Evolutionary conservation across 2,329 filamentous ascomycete genomes (phyloP), one percentile per base, ranked within the genome.

Genomic region (Xylariomycetidae sp.): DNA sequence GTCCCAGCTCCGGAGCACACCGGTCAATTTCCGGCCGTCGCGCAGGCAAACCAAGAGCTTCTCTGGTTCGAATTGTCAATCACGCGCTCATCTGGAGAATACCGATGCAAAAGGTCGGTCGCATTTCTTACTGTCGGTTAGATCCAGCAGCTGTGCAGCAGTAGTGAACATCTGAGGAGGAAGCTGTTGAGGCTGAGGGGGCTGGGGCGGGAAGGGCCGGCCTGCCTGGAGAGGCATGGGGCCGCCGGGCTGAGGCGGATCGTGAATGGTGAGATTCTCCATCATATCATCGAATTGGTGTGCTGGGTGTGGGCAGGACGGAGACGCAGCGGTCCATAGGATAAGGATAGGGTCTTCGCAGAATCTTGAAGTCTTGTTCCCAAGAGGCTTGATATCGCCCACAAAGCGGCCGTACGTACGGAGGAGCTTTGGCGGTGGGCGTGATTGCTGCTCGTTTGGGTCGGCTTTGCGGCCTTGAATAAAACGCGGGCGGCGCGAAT

Each of bases 151-250:
- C 68, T 96, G 92, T 34, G 92, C 89, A 19, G 92, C 92, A 19
- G 92, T 98, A 13, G 92, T 94, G 66, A 98, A 98, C 83, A 96
- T 95, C 68, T 98, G 90, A 39, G 89, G 89, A 10, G 85, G 85
- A 24, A 90, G 68, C 61, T 86, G 83, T 43, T 70, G 63, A 29
- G 68, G 65, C 35, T 66, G 60, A 31, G 76, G 73, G 19, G 51
- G 5, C 30, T 30, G 9, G 38, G 32, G 16, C 32, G 30, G 17
- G 17, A 31, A 9, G 28, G 32, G 30, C 31, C 4, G 34, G 30
- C 31, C 40, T 37, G 7, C 34, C 27, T 31, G 14, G 39, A 34
- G 39, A 20, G 52, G 38, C 31, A 48, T 44, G 43, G 54, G 50
- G 38, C 57, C 59, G 44, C 58, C 61, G 37, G 58, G 60, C 39